phyloP scores from a whole-genome alignment of 2,329 filamentous ascomycete genomes.

The Arthrobotrys megalospora region DNA sequence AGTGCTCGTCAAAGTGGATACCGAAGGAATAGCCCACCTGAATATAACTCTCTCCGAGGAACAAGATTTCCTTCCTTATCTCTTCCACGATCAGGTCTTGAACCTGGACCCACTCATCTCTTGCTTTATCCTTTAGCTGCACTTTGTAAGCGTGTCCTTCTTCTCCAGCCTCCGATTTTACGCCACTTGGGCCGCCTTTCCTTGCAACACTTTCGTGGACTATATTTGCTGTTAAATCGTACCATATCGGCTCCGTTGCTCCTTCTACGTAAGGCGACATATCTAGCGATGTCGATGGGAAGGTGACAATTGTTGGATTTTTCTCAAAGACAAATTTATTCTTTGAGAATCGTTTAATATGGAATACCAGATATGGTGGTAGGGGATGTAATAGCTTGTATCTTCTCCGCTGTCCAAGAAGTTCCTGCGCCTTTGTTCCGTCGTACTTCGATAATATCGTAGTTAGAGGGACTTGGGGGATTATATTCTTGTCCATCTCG shows the following conservation, averaged over 20 bases:
- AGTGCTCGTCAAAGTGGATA: too few relatives aligned
- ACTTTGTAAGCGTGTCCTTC: slow-evolving; percentile 93
- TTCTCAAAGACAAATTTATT: slow-evolving; percentile 98
- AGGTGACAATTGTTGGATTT: slow-evolving; percentile 98
- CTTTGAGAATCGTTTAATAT: slow-evolving; percentile 95
- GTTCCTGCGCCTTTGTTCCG: slow-evolving; percentile 87
- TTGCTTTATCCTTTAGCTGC: slow-evolving; percentile 84
- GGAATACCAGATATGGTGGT: slow-evolving; percentile 90
- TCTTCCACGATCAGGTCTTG: slow-evolving; percentile 95
- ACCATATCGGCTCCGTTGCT: slow-evolving; percentile 86
- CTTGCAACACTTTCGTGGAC: slow-evolving; percentile 77
- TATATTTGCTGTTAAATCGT: slow-evolving; percentile 96
- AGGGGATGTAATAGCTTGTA: slow-evolving; percentile 92
- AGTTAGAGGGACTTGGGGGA: slow-evolving; percentile 88
- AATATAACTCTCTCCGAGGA: slow-evolving; percentile 92
- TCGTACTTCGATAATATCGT: slow-evolving; percentile 93
- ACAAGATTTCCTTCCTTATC: slow-evolving; percentile 88
- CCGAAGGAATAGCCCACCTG: slow-evolving; percentile 78
- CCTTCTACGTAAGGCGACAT: slow-evolving; percentile 93
- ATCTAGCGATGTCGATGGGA: slow-evolving; percentile 87
- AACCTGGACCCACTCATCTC: slow-evolving; percentile 90
- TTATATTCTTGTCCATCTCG: slow-evolving; percentile 93
- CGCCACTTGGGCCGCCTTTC: slow-evolving; percentile 72
- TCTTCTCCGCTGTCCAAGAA: slow-evolving; percentile 86
- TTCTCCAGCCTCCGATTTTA: slow-evolving; percentile 85